phyloP scores from a whole-genome alignment of 208 protist species.

The Trypanosoma brucei region DNA sequence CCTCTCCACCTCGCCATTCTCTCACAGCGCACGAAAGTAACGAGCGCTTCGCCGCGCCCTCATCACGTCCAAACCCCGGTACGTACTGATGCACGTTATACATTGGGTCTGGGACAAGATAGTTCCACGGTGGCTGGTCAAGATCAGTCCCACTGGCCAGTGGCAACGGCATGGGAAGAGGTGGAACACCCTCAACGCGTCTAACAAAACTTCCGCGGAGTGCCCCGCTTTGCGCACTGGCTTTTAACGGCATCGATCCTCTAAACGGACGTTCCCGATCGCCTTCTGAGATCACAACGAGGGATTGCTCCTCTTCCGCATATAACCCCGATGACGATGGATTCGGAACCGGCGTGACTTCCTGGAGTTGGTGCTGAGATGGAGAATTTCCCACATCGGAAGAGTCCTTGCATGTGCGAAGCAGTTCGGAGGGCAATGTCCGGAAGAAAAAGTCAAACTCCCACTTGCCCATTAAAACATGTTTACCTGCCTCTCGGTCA shows the following conservation, averaged over 20 bases:
- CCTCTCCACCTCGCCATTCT: conserved; percentile 55
- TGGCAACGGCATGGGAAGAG: conserved; percentile 53
- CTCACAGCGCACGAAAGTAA: conserved; percentile 48
- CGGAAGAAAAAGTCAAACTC: conserved; percentile 63
- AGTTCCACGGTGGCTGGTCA: conserved; percentile 64
- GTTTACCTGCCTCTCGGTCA: conserved; percentile 3
- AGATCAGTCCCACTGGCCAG: conserved; percentile 61
- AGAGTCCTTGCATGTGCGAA: neutral
- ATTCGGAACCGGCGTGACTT: neutral
- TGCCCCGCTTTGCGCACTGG: conserved; percentile 15
- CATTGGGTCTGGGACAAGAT: conserved; percentile 55
- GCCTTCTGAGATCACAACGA: conserved; percentile 10
- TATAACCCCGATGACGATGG: conserved; percentile 24
- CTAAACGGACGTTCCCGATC: neutral
- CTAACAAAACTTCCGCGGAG: conserved; percentile 49
- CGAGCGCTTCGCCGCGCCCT: conserved; percentile 46
- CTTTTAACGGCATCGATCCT: conserved; percentile 4
- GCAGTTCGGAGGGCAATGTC: conserved; percentile 20
- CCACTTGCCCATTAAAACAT: conserved; percentile 22
- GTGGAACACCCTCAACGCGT: conserved; percentile 51
- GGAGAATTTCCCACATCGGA: neutral
- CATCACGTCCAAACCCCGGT: conserved; percentile 71
- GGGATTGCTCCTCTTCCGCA: conserved; percentile 23
- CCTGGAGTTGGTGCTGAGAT: neutral
- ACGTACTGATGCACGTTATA: conserved; percentile 78